Evolutionary conservation across 306 rosid species (phyloP).

Genomic region (Fagus crenata): DNA sequence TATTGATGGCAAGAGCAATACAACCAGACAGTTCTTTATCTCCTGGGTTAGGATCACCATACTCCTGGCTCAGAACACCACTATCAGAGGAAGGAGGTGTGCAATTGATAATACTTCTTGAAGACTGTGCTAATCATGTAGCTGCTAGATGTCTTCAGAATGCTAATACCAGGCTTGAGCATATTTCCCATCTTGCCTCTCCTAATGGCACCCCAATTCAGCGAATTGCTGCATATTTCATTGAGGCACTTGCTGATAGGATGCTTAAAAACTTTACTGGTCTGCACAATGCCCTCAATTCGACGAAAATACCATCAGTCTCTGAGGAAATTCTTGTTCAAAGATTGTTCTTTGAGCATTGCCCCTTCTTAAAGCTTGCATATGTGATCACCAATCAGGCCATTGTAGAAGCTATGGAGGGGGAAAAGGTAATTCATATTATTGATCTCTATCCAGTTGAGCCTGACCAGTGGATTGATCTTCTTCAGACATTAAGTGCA

Average conservation of each 20-base stretch:
- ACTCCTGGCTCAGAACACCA: conserved; percentile 56
- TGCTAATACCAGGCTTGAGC: conserved; percentile 68
- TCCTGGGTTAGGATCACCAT: conserved; percentile 60
- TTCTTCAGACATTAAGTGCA: conserved; percentile 52
- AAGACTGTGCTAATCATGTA: conserved; percentile 65
- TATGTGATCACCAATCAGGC: conserved; percentile 77
- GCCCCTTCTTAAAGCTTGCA: conserved; percentile 77
- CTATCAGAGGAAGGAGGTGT: conserved; percentile 57
- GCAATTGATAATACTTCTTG: conserved; percentile 55
- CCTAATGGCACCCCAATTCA: conserved; percentile 74
- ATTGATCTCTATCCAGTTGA: conserved; percentile 77
- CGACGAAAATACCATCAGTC: conserved; percentile 52
- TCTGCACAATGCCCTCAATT: conserved; percentile 59
- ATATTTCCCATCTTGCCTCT: conserved; percentile 67
- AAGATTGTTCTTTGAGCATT: conserved; percentile 66
- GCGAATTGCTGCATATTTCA: conserved; percentile 73
- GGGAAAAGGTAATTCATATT: conserved; percentile 72
- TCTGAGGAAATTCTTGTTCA: conserved; percentile 54
- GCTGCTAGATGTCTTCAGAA: conserved; percentile 70
- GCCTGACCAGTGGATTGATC: conserved; percentile 82
- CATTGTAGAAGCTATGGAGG: conserved; percentile 77
- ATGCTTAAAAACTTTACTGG: conserved; percentile 69
- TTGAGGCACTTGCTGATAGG: conserved; percentile 71
- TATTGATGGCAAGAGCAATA: conserved; percentile 30
- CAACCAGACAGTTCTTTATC: conserved; percentile 51